Percentiles rank a stretch among this genome's conserved stretches.
Conservation (phyloP, 2,329 filamentous ascomycete species). For the Trichoderma harzianum region DNA sequence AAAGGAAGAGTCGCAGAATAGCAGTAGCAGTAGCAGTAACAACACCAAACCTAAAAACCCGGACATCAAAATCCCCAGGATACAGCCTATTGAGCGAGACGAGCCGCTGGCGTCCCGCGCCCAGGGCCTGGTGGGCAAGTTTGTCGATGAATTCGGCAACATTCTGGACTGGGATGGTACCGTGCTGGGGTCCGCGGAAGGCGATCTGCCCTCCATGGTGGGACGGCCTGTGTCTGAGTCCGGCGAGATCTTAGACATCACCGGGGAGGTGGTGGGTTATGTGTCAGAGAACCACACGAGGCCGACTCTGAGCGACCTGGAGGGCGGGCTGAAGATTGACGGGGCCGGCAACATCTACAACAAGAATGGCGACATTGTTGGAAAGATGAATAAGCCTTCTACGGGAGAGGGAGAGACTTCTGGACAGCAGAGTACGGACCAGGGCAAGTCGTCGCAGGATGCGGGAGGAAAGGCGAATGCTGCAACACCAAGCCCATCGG, state of each 20-base stretch:
- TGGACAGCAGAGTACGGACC: neutral
- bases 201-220: conserved; percentile 54
- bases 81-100: conserved; percentile 37
- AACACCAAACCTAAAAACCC: neutral
- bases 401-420: neutral
- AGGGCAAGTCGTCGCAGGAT: conserved; percentile 26
- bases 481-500: conserved; percentile 43
- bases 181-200: conserved; percentile 50
- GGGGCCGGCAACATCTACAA: conserved; percentile 56
- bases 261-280: conserved; percentile 75
- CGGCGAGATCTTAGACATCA: conserved; percentile 64
- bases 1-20: neutral
- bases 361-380: conserved; percentile 55
- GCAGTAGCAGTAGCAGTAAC: neutral
- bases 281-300: conserved; percentile 58
- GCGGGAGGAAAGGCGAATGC: conserved; percentile 33
- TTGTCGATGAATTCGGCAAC: conserved; percentile 53
- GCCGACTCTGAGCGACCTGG: conserved; percentile 49
- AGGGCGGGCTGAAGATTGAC: conserved; percentile 54
- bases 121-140: conserved; percentile 44
- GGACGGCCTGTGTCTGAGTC: conserved; percentile 44
- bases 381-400: conserved; percentile 51
- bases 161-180: conserved; percentile 48
- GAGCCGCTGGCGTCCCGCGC: conserved; percentile 36
- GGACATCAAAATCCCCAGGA: conserved; percentile 38